Conservation (phyloP, 176 grass and related monocot genomes). For the Dactylis glomerata region DNA sequence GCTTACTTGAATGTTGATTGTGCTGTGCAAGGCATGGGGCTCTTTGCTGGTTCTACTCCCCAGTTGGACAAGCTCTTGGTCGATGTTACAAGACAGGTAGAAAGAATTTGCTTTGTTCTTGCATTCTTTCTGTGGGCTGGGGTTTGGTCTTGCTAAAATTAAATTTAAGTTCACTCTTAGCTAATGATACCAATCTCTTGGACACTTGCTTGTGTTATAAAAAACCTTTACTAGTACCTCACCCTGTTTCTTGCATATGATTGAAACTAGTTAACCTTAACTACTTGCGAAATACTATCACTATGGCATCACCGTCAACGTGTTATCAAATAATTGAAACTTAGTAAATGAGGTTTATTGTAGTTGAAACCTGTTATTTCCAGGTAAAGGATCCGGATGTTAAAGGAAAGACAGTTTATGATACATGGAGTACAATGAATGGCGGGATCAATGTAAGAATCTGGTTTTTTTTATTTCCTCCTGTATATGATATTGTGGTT, state of each 20-base stretch:
- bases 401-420: constrained; percentile 59
- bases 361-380: constrained; percentile 20
- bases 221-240: not conserved
- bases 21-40: constrained; percentile 84
- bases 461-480: not conserved
- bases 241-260: not conserved
- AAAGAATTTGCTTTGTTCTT: not conserved
- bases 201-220: not conserved
- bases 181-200: not conserved
- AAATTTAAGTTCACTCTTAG: not conserved
- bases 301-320: not conserved
- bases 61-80: constrained; percentile 84
- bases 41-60: constrained; percentile 77
- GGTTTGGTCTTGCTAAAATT: not conserved
- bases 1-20: constrained; percentile 98
- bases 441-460: constrained; percentile 66
- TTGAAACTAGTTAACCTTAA: not conserved
- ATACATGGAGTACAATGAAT: constrained; percentile 68
- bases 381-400: constrained; percentile 90
- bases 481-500: not conserved
- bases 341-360: not conserved
- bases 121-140: constrained; percentile 12
- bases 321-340: not conserved
- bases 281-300: not conserved
- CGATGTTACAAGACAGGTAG: constrained; percentile 77